These are phyloP conservation scores for Gaeumannomyces tritici DNA, from an alignment of 2,329 filamentous ascomycete species.

Conservation along the genomic window DNA sequence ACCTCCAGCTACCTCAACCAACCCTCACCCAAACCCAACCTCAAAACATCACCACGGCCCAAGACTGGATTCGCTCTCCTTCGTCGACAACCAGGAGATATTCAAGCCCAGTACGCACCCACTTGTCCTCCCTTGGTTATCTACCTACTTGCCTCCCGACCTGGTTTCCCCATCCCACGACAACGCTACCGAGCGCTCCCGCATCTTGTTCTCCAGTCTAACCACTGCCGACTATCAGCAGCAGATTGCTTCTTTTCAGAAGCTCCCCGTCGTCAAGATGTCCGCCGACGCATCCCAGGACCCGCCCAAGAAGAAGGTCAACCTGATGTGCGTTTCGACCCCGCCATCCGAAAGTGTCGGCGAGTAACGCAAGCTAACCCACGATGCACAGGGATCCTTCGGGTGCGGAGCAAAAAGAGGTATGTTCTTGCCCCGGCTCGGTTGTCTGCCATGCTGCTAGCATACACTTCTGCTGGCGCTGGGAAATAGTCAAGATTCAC, in stretches of 20 bases:
- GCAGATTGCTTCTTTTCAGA: background rate
- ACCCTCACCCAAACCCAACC: background rate
- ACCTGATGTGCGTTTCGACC: slow-evolving; percentile 56
- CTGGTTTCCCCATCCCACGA: background rate
- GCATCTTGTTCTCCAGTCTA: background rate
- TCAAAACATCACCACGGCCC: slow-evolving; percentile 2
- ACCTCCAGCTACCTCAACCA: slow-evolving; percentile 2
- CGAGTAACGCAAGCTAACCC: slow-evolving; percentile 2
- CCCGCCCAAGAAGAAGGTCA: slow-evolving; percentile 56
- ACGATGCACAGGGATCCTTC: slow-evolving; percentile 65
- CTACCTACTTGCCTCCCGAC: background rate
- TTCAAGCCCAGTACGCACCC: background rate
- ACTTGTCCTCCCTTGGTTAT: background rate
- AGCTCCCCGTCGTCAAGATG: slow-evolving; percentile 45
- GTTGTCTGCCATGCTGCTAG: slow-evolving; percentile 11
- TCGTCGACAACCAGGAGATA: slow-evolving; percentile 6
- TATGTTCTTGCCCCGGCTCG: slow-evolving; percentile 33
- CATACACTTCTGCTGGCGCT: background rate
- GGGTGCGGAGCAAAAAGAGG: slow-evolving; percentile 76
- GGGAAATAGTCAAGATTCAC: background rate
- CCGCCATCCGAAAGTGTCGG: background rate
- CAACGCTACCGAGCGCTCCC: background rate
- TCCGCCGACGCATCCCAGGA: slow-evolving; percentile 39
- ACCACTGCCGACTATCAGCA: slow-evolving; percentile 5
- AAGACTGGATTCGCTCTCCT: slow-evolving; percentile 5